Base-by-base conservation (phyloP, 1,139 yeast genomes). In the Komagataea norvegica region DNA sequence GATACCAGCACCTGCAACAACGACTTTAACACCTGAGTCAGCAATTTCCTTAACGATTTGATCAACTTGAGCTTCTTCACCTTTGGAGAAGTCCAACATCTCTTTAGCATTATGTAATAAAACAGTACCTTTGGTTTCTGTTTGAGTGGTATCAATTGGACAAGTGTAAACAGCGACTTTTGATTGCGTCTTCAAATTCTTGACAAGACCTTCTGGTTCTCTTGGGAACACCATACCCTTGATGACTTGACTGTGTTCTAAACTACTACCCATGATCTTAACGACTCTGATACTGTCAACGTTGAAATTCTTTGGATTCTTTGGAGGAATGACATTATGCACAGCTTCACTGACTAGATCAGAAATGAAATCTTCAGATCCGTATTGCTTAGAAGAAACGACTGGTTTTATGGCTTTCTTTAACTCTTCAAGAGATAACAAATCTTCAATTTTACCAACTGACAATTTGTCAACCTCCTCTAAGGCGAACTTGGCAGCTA, bases 201-300 rank as follows among this genome's bases (percentile, higher is more conserved):
- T 86, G 39, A 89, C 65, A 47, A 77, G 79, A 13, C 96, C 95
- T 61, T 91, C 97, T 10, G 98, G 96, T 61, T 88, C 95, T 55
- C 94, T 76, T 51, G 95, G 95, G 72, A 93, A 91, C 29, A 93
- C 96, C 98, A 91, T 91, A 51, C 98, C 98, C 64, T 85, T 86
- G 50, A 93, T 70, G 39, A 93, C 98, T 52, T 74, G 72, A 8
- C 95, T 83, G 51, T 74, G 72, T 25, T 70, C 65, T 51, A 93
- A 68, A 39, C 93, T 72, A 17, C 95, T 74, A 43, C 98, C 98
- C 96, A 91, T 86, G 52, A 91, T 83, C 65, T 91, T 91, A 34
- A 91, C 98, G 22, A 91, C 96, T 60, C 98, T 79, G 45, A 91
- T 75, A 41, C 88, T 83, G 59, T 91, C 98, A 41, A 91, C 91